Base-by-base conservation (phyloP, 2,329 filamentous ascomycete species). In the Alternaria arbusti region DNA sequence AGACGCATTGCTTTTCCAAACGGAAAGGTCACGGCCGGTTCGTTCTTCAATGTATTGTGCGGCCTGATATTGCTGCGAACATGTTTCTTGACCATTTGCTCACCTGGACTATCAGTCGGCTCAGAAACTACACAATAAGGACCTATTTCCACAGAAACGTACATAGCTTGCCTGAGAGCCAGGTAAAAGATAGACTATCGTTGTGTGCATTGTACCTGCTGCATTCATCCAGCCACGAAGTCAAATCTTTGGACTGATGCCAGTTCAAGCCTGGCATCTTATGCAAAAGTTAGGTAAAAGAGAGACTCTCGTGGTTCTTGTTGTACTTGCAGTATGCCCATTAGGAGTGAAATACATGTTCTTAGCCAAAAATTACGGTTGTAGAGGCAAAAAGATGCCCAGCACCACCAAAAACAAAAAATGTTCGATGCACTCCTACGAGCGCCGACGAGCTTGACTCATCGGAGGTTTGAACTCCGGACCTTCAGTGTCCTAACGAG, bases 401-500 rank as follows among this genome's bases (percentile, higher is more conserved):
- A 10, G 8, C 36, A n/a, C 15, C 36, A 40, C n/a, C 36, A 40
- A 11, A 17, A 40, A 40, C n/a, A 30, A 50, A 50, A 50, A 30
- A 26, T 36, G 25, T 40, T 40, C 36, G 17, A 22, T 30, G n/a
- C 47, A 20, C 25, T 20, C 47, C 1, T 12, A 15, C 11, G 47
- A 30, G 36, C 36, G 36, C 36, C 36, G 36, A 40, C 36, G 25
- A 50, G n/a, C 6, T 50, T 50, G 47, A 50, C 28, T 50, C 47
- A 50, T 17, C 47, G 25, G 47, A 50, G 47, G 47, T 50, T 50
- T 50, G 47, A 50, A 50, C 47, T 50, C 47, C 25, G 47, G 47
- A 50, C 47, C 47, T 50, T 50, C 47, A 50, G 47, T 50, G 47
- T 50, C 25, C 25, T 28, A 50, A 50, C 44, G 44, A 46, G 44